Base-by-base conservation (phyloP, 768 basidiomycete genomes). In the Gloeophyllum trabeum region DNA sequence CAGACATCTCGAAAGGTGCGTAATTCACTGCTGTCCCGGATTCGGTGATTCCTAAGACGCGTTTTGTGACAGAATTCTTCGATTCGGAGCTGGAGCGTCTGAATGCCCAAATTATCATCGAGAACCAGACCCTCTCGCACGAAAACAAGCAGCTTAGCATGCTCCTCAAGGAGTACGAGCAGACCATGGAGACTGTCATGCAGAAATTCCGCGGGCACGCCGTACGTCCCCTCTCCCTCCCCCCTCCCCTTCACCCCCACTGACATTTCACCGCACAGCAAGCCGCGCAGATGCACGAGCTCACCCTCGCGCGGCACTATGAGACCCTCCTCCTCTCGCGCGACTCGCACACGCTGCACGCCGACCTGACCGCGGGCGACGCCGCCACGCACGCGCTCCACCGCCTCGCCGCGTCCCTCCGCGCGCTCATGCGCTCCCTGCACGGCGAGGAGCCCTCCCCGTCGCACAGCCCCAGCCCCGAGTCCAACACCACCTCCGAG, bases 161-260 rank as follows among this genome's bases (percentile, higher is more conserved):
- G 21, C 69, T 99, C 21, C 67, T 98, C 43, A 93, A 92, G 55
- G 96, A 99, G 60, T 94, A 98, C 57, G 93, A 98, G 58, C 69
- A 70, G 42, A 96, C 93, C 3, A 73, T 99, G 68, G 93, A 97
- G 52, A 92, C 81, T 22, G 87, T 98, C 56, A 98, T 99, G 96
- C 65, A 79, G 40, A 97, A 97, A 62, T 97, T 98, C 58, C 74
- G 93, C 45, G 82, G 81, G 45, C 84, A 97, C 55, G 80, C 89
- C 10, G 92, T 94, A 53, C 54, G 88, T 71, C 16, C 37, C 18
- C 42, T 39, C 47, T 41, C 45, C 24, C n/a, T 24, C 46, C 43
- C 41, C 39, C 38, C 24, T 45, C 39, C 46, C 42, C 22, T 25
- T n/a, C 10, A 18, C 35, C 36, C 42, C 21, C n/a, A 4, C 10